Evolutionary conservation across 164 flowering plant genomes (phyloP), one percentile per base, ranked within the genome.

Genomic region (Tetracentron sinense): DNA sequence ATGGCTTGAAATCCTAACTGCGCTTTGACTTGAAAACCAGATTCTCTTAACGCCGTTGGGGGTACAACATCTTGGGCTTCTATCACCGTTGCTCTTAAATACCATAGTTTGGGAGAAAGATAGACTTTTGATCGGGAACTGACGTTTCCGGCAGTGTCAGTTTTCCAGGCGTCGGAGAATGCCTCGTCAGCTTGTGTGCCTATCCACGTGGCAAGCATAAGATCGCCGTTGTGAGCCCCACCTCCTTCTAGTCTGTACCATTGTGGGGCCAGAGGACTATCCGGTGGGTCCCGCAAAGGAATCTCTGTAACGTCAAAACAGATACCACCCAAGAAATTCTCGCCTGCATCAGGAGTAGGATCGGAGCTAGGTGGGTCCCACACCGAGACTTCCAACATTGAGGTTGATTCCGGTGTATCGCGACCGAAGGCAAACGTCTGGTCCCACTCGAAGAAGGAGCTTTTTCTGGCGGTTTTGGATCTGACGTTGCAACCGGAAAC

Each of bases 121-220:
- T 88, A 90, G 20, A 93, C 72, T 51, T 90, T 90, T 5, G 98
- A 78, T 22, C 77, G 62, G 0, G 83, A 69, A 48, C 58, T 71
- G 1, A 68, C 64, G 25, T 67, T 69, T 19, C 82, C 83, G n/a
- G 83, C 78, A 0, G 89, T 74, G 61, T 90, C 96, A 15, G 85
- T 77, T 56, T 87, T 85, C 94, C 89, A 85, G 6, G 98, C 90
- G n/a, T 90, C 96, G 0, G 96, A 75, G 42, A 93, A 93, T 2
- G 96, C 64, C 12, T 93, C 96, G 68, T 93, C 98, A 1, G 97
- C 98, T 57, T 93, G 98, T 0, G 98, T 93, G 1, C 98, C 97
- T 0, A 84, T 55, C 97, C 98, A 93, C 66, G 92, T 82, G 69
- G 97, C 97, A 6, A 93, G 86, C 97, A 88, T 90, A 19, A 93